Base-by-base conservation (phyloP, 441 rosid species). In the Arabidopsis hybrid region DNA sequence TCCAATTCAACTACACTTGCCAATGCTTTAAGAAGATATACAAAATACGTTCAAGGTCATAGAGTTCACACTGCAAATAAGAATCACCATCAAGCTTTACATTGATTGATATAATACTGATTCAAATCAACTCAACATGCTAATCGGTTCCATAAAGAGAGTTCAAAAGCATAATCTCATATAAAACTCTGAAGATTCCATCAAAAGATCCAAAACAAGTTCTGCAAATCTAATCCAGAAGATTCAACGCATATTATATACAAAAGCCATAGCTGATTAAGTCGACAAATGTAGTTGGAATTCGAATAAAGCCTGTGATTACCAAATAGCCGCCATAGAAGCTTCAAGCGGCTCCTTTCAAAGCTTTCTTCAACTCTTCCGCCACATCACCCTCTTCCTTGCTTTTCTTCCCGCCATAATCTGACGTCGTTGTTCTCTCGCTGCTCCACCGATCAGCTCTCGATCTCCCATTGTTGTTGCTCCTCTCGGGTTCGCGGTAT, bases 311-410 rank as follows among this genome's bases (percentile, higher is more conserved):
- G 51, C 55, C 32, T 60, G 36, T 3, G 61, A 63, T 26, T 21
- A 38, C 60, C 53, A 32, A 18, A 8, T 8, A 7, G 29, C 29
- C 18, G 26, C 59, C 71, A 76, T 6, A 34, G 52, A 6, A 42
- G 21, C 71, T 36, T 60, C 70, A 78, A 67, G 69, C 51, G 1
- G 69, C 58, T 62, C 71, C 76, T 69, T 79, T 69, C 66, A 79
- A 69, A 3, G 75, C 79, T 38, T 74, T 79, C 75, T 74, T 79
- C 32, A 79, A 62, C 78, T 79, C 82, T 68, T 74, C 76, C 1
- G 64, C 78, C 31, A 79, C 79, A 11, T 79, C 85, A 77, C 87
- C 90, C 69, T 85, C 88, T 66, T 75, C 13, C 21, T 85, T 85
- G 40, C 51, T 69, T 59, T 76, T 71, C 83, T 87, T 86, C 78